Percentiles rank a stretch among this genome's conserved stretches.
phyloP scores from a whole-genome alignment of 768 basidiomycete genomes.

The Leccinum subgranulosum region DNA sequence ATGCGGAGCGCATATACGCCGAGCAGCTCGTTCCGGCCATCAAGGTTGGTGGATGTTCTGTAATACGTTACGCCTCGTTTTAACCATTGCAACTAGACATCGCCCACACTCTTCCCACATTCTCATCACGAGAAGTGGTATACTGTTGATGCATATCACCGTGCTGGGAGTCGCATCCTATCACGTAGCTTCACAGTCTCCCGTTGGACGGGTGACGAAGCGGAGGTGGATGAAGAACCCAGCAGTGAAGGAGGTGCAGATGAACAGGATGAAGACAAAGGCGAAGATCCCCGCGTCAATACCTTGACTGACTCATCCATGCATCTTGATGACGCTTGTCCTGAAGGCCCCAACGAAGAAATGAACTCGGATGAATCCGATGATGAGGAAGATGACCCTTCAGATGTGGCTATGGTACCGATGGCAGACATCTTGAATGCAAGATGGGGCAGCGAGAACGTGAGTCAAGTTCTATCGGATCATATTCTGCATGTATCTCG shows the following conservation, averaged over 20 bases:
- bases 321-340: constrained; percentile 27
- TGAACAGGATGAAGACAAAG: constrained; percentile 29
- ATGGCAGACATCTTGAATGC: constrained; percentile 97
- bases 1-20: constrained; percentile 72
- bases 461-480: constrained; percentile 32
- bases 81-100: constrained; percentile 42
- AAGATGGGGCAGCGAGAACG: constrained; percentile 79
- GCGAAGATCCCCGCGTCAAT: constrained; percentile 24
- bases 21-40: constrained; percentile 69
- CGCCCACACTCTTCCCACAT: constrained; percentile 68
- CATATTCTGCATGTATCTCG: not conserved
- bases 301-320: constrained; percentile 23
- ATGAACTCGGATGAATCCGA: constrained; percentile 40
- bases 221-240: constrained; percentile 3
- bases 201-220: constrained; percentile 43
- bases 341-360: constrained; percentile 21
- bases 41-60: constrained; percentile 41
- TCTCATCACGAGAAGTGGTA: constrained; percentile 47
- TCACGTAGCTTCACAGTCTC: constrained; percentile 90
- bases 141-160: constrained; percentile 73
- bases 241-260: constrained; percentile 35
- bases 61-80: not conserved
- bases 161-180: constrained; percentile 88
- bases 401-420: constrained; percentile 87
- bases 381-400: constrained; percentile 51